A percentile compares a stretch with the other conserved stretches of the same genome.
Conservation (phyloP, 2,329 filamentous ascomycete species). For the Aspergillus spinulosporus region DNA sequence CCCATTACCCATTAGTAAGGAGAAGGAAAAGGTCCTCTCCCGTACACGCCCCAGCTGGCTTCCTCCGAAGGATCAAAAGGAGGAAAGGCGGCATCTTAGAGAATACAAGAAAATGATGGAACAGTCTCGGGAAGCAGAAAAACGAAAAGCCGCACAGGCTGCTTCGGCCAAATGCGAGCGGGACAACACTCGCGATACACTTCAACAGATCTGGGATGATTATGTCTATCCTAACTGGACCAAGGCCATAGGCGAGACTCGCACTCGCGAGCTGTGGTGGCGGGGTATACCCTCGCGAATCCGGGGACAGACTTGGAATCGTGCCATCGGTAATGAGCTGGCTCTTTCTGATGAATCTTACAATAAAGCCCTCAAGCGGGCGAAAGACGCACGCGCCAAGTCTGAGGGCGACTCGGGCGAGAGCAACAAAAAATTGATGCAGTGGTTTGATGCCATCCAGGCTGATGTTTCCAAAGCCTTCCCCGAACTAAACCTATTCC, state of each 20-base stretch:
- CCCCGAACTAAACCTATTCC: slow-evolving; percentile 60
- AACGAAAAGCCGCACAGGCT: slow-evolving; percentile 50
- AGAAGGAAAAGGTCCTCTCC: slow-evolving; percentile 65
- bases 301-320: slow-evolving; percentile 60
- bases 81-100: slow-evolving; percentile 84
- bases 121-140: slow-evolving; percentile 59
- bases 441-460: slow-evolving; percentile 57
- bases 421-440: slow-evolving; percentile 46
- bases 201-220: slow-evolving; percentile 62
- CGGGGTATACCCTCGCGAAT: slow-evolving; percentile 59
- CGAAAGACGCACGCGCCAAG: slow-evolving; percentile 50
- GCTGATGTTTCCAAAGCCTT: slow-evolving; percentile 57
- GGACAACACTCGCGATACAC: slow-evolving; percentile 53
- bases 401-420: slow-evolving; percentile 46
- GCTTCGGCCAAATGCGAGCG: slow-evolving; percentile 52
- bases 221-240: slow-evolving; percentile 63
- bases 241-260: slow-evolving; percentile 53
- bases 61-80: slow-evolving; percentile 73
- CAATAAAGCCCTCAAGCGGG: slow-evolving; percentile 57
- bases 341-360: slow-evolving; percentile 57
- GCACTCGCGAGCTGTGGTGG: slow-evolving; percentile 65
- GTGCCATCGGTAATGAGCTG: slow-evolving; percentile 63
- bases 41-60: slow-evolving; percentile 68
- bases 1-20: slow-evolving; percentile 65
- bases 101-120: slow-evolving; percentile 68